Evolutionary conservation across 352 stramenopile species (phyloP).

Genomic region (Globisporangium iwayamae): DNA sequence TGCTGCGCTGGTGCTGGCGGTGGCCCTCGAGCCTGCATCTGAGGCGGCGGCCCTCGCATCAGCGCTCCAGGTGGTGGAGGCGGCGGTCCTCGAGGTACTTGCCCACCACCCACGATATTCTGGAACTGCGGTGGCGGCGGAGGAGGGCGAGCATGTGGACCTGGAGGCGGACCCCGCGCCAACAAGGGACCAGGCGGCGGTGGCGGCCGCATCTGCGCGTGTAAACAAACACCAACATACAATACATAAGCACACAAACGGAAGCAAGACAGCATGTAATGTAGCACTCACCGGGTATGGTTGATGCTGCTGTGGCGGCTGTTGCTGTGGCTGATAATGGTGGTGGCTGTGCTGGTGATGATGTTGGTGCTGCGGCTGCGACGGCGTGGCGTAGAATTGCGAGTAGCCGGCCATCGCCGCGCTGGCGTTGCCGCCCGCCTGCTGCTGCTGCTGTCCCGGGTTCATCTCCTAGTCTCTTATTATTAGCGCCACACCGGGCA

Average conservation of each 20-base stretch:
- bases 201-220: slow-evolving; percentile 28
- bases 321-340: background rate
- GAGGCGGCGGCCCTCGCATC: slow-evolving; percentile 13
- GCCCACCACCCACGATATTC: background rate
- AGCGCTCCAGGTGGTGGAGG: slow-evolving; percentile 14
- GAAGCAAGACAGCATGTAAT: background rate
- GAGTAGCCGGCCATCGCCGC: slow-evolving; percentile 59
- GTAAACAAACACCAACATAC: background rate
- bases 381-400: slow-evolving; percentile 52
- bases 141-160: slow-evolving; percentile 13
- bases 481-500: background rate
- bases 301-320: slow-evolving; percentile 6
- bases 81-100: slow-evolving; percentile 10
- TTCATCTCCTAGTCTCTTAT: slow-evolving; percentile 24
- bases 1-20: slow-evolving; percentile 20
- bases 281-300: slow-evolving; percentile 10
- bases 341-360: slow-evolving; percentile 2
- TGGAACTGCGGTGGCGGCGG: slow-evolving; percentile 13
- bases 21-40: slow-evolving; percentile 10
- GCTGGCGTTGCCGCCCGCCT: slow-evolving; percentile 29
- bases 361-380: slow-evolving; percentile 10
- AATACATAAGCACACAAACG: background rate
- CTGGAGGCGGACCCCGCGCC: slow-evolving; percentile 13
- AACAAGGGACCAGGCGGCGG: slow-evolving; percentile 29
- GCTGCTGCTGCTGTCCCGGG: slow-evolving; percentile 27